Evolutionary conservation across 768 basidiomycete genomes (phyloP).

Genomic region (Pulveroboletus sp.): DNA sequence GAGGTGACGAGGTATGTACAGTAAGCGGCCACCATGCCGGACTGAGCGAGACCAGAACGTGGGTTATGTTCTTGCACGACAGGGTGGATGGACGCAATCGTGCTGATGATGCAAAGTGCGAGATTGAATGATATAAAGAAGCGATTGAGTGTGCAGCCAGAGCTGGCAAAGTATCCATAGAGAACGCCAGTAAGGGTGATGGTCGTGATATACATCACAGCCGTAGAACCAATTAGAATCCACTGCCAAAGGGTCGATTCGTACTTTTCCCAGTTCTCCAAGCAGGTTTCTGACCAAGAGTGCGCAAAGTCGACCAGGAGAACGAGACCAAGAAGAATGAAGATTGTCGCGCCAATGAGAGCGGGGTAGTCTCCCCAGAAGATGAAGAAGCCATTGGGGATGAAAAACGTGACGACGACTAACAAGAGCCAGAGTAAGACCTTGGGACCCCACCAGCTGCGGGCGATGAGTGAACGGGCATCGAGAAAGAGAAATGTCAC

Average conservation of each 20-base stretch:
- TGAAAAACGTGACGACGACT: slow-evolving; percentile 82
- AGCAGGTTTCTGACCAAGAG: slow-evolving; percentile 95
- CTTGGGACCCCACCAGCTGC: slow-evolving; percentile 99
- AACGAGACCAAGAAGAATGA: slow-evolving; percentile 96
- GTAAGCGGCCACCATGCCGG: slow-evolving; percentile 96
- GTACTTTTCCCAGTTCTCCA: slow-evolving; percentile 91
- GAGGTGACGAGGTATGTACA: slow-evolving; percentile 95
- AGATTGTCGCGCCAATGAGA: slow-evolving; percentile 87
- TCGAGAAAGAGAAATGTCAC: slow-evolving; percentile 1
- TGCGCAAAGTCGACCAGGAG: slow-evolving; percentile 98
- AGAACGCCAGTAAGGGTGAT: slow-evolving; percentile 86
- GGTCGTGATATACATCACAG: slow-evolving; percentile 79
- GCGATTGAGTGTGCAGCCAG: slow-evolving; percentile 88
- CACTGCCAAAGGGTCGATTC: slow-evolving; percentile 93
- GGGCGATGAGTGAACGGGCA: slow-evolving; percentile 12
- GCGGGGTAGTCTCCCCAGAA: slow-evolving; percentile 96
- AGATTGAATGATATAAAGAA: slow-evolving; percentile 98
- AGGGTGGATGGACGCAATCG: slow-evolving; percentile 80
- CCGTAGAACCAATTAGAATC: slow-evolving; percentile 90
- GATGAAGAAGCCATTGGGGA: slow-evolving; percentile 97
- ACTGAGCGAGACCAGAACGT: slow-evolving; percentile 91
- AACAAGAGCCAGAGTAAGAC: slow-evolving; percentile 86
- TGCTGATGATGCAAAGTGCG: slow-evolving; percentile 72
- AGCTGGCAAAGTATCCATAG: slow-evolving; percentile 87
- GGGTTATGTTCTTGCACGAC: slow-evolving; percentile 90